These are phyloP conservation scores for Fraxinus albicans DNA, from an alignment of 305 asterid species.

Conservation along the genomic window DNA sequence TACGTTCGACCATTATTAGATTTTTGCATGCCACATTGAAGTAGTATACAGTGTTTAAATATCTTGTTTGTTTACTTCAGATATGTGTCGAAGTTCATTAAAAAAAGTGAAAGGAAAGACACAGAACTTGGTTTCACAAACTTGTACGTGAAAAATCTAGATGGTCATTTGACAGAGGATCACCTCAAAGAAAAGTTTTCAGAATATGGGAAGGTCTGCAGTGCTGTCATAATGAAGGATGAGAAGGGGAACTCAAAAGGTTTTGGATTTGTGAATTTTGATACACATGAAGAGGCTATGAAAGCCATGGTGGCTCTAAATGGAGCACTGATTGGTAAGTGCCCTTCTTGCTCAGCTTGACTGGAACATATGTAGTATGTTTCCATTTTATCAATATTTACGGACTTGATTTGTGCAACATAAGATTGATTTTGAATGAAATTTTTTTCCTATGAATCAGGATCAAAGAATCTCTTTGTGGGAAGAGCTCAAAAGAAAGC, in stretches of 20 bases:
- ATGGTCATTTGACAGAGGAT: conserved; percentile 35
- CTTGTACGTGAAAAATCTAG: conserved; percentile 43
- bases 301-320: conserved; percentile 39
- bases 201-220: conserved; percentile 36
- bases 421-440: neutral
- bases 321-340: conserved; percentile 40
- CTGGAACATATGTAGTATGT: neutral
- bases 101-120: conserved; percentile 33
- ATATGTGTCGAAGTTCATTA: conserved; percentile 44
- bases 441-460: conserved; percentile 21
- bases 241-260: conserved; percentile 41
- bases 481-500: conserved; percentile 35
- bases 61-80: conserved; percentile 28
- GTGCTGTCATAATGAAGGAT: conserved; percentile 37
- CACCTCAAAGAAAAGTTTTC: conserved; percentile 37
- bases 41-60: neutral
- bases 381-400: neutral
- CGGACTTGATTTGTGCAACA: neutral
- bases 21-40: neutral
- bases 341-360: neutral
- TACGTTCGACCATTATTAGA: neutral
- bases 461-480: conserved; percentile 38
- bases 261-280: conserved; percentile 45
- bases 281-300: conserved; percentile 41
- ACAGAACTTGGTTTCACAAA: conserved; percentile 31